phyloP scores from a whole-genome alignment of 2,329 filamentous ascomycete species.

The Colletotrichum sp. region DNA sequence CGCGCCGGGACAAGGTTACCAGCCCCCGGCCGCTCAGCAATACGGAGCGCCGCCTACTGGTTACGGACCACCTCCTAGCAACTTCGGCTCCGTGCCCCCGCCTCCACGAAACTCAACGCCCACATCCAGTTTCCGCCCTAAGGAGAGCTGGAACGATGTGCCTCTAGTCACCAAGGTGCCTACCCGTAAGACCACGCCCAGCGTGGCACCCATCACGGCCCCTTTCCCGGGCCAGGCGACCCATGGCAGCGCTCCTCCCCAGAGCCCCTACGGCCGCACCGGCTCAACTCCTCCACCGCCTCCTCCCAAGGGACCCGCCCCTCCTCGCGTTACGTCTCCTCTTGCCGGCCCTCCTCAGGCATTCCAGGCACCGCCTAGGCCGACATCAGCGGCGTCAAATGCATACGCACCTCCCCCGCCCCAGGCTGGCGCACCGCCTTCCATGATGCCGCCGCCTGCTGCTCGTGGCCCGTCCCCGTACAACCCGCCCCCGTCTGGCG shows the following conservation, averaged over 20 bases:
- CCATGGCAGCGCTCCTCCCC: conserved; percentile 60
- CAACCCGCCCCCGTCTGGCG: conserved; percentile 74
- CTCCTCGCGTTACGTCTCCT: conserved; percentile 76
- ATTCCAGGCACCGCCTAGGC: conserved; percentile 49
- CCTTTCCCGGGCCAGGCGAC: conserved; percentile 75
- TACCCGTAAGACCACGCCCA: conserved; percentile 77
- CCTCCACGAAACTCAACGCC: conserved; percentile 61
- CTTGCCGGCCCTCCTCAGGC: conserved; percentile 60
- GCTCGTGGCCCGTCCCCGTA: conserved; percentile 86
- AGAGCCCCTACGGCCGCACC: conserved; percentile 64
- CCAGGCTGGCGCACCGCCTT: conserved; percentile 29
- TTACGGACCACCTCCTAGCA: conserved; percentile 35
- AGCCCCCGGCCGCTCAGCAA: conserved; percentile 47
- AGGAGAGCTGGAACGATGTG: conserved; percentile 92
- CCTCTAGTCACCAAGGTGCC: conserved; percentile 82
- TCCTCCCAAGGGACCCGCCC: conserved; percentile 80
- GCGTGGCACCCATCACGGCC: conserved; percentile 70
- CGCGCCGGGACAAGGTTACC: conserved; percentile 56
- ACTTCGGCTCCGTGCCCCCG: conserved; percentile 40
- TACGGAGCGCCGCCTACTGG: conserved; percentile 37
- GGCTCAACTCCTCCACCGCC: conserved; percentile 78
- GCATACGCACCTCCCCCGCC: conserved; percentile 68
- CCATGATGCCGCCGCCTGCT: conserved; percentile 54
- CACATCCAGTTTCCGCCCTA: conserved; percentile 73
- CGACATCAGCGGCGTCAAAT: conserved; percentile 63